Base-by-base conservation (phyloP, 768 basidiomycete genomes). In the Chlorophyllum brunneum region DNA sequence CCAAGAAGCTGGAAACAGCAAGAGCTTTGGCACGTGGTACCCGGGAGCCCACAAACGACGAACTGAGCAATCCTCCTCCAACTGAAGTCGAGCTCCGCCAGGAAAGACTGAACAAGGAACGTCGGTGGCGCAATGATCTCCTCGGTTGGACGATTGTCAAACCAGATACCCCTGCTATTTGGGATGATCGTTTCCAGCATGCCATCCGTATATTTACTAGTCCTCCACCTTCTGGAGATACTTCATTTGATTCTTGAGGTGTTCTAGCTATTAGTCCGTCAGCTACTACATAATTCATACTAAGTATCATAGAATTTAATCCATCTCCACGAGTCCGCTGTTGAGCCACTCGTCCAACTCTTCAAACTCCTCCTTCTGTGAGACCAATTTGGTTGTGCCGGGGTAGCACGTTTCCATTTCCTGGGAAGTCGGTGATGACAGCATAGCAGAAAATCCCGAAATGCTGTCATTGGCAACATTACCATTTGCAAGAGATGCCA, bases 51-150 rank as follows among this genome's bases (percentile, higher is more conserved):
- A 95, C 92, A 11, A 88, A 88, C 63, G 89, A 88, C 54, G 95
- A 98, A 67, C 60, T 67, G 38, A 75, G 74, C 11, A 79, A 86
- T 59, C 90, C 92, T 2, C 91, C 93, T 3, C 83, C 83, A 24
- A 93, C 88, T 1, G 92, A 98, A 69, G 86, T 90, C 18, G 91
- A 97, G 63, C 73, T 98, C 51, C 81, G 88, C 39, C 86, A 86
- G 33, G 93, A 98, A 69, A 75, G 95, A 58, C 66, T 93, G 66
- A 86, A 87, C 68, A 95, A 94, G 70, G 95, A 98, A 70, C 66
- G 83, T 59, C 75, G 82, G 59, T 98, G 95, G 95, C 78, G 82
- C 39, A 76, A 79, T 18, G 88, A 95, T 60, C 70, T 87, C 49
- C 76, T 76, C 45, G 94, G 90, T 2, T 98, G 88, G 88, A 75